Percentiles rank a stretch among this genome's conserved stretches.
These are phyloP conservation scores for Begonia loranthoides DNA, from an alignment of 306 rosid species.

Conservation along the genomic window DNA sequence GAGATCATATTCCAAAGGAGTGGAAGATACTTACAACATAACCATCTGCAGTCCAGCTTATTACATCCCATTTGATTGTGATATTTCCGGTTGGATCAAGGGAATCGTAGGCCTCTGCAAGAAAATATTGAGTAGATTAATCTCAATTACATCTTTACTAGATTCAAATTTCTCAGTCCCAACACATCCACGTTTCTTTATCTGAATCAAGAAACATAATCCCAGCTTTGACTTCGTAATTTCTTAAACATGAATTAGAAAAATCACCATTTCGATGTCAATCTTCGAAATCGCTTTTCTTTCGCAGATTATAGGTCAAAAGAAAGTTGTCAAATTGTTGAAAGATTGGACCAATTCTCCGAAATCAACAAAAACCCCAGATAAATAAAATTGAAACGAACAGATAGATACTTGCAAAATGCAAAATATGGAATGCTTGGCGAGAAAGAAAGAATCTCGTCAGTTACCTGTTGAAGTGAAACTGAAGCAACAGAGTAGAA, in stretches of 20 bases:
- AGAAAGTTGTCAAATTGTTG: background rate
- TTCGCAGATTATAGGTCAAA: background rate
- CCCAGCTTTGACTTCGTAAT: background rate
- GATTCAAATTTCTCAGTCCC: background rate
- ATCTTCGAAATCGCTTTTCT: background rate
- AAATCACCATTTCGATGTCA: background rate
- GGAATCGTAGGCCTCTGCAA: constrained; percentile 79
- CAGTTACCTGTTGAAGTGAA: constrained; percentile 66
- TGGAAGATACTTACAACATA: constrained; percentile 55
- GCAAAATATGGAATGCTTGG: background rate
- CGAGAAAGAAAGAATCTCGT: background rate
- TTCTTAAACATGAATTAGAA: background rate
- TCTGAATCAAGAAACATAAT: background rate
- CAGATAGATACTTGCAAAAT: constrained; percentile 5
- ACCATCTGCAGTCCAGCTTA: constrained; percentile 86
- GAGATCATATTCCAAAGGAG: background rate
- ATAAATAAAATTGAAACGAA: background rate
- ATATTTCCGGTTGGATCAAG: constrained; percentile 87
- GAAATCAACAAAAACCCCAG: constrained; percentile 2
- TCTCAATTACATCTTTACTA: background rate
- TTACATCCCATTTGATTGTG: constrained; percentile 89
- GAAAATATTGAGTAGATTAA: constrained; percentile 6
- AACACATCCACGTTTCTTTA: background rate
- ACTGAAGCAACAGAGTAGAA: constrained; percentile 38
- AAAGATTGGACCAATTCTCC: constrained; percentile 7